Conservation (phyloP, 768 basidiomycete species). For the Lentinula sp. region DNA sequence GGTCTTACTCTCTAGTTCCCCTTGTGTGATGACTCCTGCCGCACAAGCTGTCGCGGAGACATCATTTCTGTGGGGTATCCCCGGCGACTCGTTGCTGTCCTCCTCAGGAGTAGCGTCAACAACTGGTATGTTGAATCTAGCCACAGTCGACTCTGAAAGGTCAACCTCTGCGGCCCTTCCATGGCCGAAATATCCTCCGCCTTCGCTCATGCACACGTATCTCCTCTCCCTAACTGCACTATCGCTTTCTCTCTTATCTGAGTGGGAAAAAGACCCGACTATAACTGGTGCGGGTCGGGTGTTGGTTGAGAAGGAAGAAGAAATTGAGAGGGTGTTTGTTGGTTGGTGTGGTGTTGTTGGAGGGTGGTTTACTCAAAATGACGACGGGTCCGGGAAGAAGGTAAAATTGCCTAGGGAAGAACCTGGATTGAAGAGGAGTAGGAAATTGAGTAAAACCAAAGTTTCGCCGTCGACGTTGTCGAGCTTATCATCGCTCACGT, state of each 20-base stretch:
- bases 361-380: slow-evolving; percentile 24
- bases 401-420: not conserved
- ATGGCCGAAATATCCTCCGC: slow-evolving; percentile 21
- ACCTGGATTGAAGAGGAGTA: not conserved
- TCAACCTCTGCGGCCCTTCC: slow-evolving; percentile 10
- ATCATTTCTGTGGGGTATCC: not conserved
- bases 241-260: slow-evolving; percentile 30
- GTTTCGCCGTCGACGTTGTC: not conserved
- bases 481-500: not conserved
- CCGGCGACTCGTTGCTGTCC: slow-evolving; percentile 14
- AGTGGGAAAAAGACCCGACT: slow-evolving; percentile 42
- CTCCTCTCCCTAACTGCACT: slow-evolving; percentile 34
- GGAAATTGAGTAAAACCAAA: slow-evolving; percentile 4
- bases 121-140: not conserved
- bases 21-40: slow-evolving; percentile 11
- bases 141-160: not conserved
- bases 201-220: slow-evolving; percentile 32
- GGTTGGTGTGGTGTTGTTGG: slow-evolving; percentile 45
- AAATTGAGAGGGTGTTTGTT: slow-evolving; percentile 42
- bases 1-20: slow-evolving; percentile 29
- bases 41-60: slow-evolving; percentile 1
- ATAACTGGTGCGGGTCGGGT: slow-evolving; percentile 47
- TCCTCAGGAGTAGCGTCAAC: slow-evolving; percentile 2
- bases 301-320: slow-evolving; percentile 40
- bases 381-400: not conserved